Evolutionary conservation across 1,139 yeast genomes (phyloP), one percentile per base, ranked within the genome.

Genomic region (Geotrichum klebahnii): DNA sequence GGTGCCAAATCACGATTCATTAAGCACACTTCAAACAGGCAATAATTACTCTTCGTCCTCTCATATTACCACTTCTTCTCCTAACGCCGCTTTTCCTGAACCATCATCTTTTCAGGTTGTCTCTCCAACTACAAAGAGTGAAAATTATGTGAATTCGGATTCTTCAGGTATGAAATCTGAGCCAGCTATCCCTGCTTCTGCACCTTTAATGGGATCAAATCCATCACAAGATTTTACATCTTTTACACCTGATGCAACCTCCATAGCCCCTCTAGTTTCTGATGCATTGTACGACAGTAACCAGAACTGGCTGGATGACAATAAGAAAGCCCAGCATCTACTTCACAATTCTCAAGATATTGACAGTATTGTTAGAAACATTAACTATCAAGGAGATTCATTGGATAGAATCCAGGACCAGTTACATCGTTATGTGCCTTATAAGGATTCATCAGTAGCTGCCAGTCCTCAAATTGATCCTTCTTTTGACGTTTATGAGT

Each of bases 401-500:
- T 55, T 68, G 24, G 65, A 66, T 51, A 61, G 58, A 34, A 66
- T 69, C 4, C 67, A 67, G 50, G 69, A 68, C 41, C 63, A 68
- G 68, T 59, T 68, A 12, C 55, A 57, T 32, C 53, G 53, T 35
- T 55, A 60, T 39, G 55, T 54, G 14, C 59, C 62, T 2, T 44
- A 26, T 23, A 31, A 24, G 17, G 24, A 39, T 10, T 6, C 10
- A 8, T 26, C 29, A 23, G 34, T 14, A 3, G 32, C n/a, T n/a
- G 20, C 22, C 8, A 39, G 12, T 12, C 20, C 34, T 5, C 34
- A 6, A 19, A 16, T 26, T 12, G 23, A 14, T 20, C 33, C 34
- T 19, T 10, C 12, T 9, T 44, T 44, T 36, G 41, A 44, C 29
- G 42, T 44, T 5, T 35, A 44, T 17, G 41, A 36, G n/a, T 44